A percentile compares a stretch with the other conserved stretches of the same genome.
phyloP scores from a whole-genome alignment of 495 filamentous ascomycete species.

The Xylaria castorea region DNA sequence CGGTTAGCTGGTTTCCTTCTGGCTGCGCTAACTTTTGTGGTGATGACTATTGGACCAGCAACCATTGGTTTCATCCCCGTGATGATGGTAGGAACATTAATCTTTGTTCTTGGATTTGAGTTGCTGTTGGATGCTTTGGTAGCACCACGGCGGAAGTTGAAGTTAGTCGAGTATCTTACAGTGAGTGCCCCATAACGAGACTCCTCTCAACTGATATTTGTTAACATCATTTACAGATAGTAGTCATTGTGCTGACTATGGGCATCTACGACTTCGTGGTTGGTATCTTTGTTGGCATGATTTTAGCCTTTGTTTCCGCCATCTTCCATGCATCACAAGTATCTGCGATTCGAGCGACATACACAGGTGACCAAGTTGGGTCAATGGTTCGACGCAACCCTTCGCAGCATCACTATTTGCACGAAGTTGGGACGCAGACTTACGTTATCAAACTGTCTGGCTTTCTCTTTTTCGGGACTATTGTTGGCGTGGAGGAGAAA shows the following conservation, averaged over 20 bases:
- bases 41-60: slow-evolving; percentile 83
- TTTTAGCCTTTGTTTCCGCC: slow-evolving; percentile 86
- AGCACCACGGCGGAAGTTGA: slow-evolving; percentile 85
- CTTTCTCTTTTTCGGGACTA: slow-evolving; percentile 96
- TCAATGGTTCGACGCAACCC: slow-evolving; percentile 92
- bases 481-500: slow-evolving; percentile 88
- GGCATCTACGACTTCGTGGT: slow-evolving; percentile 94
- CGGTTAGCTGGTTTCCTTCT: slow-evolving; percentile 87
- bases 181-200: slow-evolving; percentile 7
- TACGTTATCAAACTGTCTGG: slow-evolving; percentile 89
- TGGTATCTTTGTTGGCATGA: slow-evolving; percentile 89
- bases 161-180: slow-evolving; percentile 86
- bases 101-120: slow-evolving; percentile 93
- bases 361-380: slow-evolving; percentile 83
- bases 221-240: slow-evolving; percentile 61
- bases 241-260: slow-evolving; percentile 95
- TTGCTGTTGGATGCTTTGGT: slow-evolving; percentile 85
- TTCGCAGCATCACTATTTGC: slow-evolving; percentile 84
- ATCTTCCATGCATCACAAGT: slow-evolving; percentile 90
- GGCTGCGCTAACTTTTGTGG: slow-evolving; percentile 76
- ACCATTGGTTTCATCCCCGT: slow-evolving; percentile 94
- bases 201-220: slow-evolving; percentile 36
- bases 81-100: slow-evolving; percentile 94
- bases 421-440: slow-evolving; percentile 84
- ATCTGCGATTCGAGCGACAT: slow-evolving; percentile 84